Evolutionary conservation across 805 yeast species (phyloP).

Genomic region (Suhomyces tanzawaensis): DNA sequence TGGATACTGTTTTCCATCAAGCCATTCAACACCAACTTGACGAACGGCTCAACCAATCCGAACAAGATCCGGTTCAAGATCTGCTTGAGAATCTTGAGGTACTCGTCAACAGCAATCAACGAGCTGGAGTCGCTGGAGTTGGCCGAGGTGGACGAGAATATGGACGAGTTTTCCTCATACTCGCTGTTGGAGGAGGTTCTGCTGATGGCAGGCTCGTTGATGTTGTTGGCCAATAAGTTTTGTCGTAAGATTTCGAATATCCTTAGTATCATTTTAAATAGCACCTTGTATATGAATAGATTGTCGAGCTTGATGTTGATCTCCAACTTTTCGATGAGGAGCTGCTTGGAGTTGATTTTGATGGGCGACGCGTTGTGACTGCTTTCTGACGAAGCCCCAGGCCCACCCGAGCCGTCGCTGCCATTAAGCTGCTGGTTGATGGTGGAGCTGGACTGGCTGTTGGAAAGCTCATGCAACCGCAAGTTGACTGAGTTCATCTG

Average conservation of each 20-base stretch:
- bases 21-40: constrained; percentile 24
- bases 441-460: constrained; percentile 12
- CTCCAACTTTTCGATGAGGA: constrained; percentile 43
- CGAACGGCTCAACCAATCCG: constrained; percentile 42
- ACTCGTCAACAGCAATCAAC: constrained; percentile 30
- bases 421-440: constrained; percentile 13
- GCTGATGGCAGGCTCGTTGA: constrained; percentile 5
- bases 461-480: constrained; percentile 9
- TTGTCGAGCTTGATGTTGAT: constrained; percentile 40
- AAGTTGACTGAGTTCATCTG: constrained; percentile 6
- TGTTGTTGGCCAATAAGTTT: constrained; percentile 17
- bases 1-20: constrained; percentile 31
- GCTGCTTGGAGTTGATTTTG: constrained; percentile 37
- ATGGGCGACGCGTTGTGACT: constrained; percentile 34
- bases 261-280: constrained; percentile 27
- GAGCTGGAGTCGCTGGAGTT: constrained; percentile 22
- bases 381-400: not conserved
- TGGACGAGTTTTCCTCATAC: constrained; percentile 31
- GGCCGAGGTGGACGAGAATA: constrained; percentile 32
- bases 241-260: constrained; percentile 25
- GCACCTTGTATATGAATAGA: constrained; percentile 36
- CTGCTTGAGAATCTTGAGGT: constrained; percentile 24
- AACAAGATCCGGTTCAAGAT: constrained; percentile 25
- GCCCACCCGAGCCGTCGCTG: not conserved
- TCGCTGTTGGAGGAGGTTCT: constrained; percentile 5